phyloP scores from a whole-genome alignment of 2,329 filamentous ascomycete species.

The Sporothrix euskadiensis region DNA sequence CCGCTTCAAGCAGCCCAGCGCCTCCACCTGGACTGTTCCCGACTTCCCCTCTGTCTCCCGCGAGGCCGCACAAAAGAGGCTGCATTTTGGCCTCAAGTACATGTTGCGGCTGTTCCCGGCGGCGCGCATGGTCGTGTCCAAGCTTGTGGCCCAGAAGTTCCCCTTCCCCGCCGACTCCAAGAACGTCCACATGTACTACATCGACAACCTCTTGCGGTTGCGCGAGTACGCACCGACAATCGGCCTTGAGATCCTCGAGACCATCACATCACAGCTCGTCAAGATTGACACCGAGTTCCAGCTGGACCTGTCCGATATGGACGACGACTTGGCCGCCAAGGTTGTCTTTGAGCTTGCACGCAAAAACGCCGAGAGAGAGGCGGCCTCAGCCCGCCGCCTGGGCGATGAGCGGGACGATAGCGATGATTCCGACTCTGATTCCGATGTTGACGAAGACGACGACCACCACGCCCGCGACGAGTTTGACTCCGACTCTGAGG shows the following conservation, averaged over 20 bases:
- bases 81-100: constrained; percentile 74
- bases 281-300: constrained; percentile 96
- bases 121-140: constrained; percentile 68
- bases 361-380: constrained; percentile 10
- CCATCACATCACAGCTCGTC: constrained; percentile 83
- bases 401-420: constrained; percentile 35
- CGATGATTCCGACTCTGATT: constrained; percentile 43
- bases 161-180: constrained; percentile 76
- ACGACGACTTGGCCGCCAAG: constrained; percentile 79
- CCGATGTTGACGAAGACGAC: not conserved
- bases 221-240: constrained; percentile 76
- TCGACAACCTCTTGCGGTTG: constrained; percentile 77
- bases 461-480: constrained; percentile 34
- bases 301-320: constrained; percentile 86
- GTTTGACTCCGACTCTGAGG: constrained; percentile 45
- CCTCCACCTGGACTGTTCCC: constrained; percentile 50
- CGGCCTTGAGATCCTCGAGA: constrained; percentile 74
- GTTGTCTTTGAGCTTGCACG: constrained; percentile 58
- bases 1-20: constrained; percentile 63
- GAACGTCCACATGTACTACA: constrained; percentile 80
- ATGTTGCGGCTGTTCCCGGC: constrained; percentile 80
- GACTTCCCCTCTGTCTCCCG: constrained; percentile 62
- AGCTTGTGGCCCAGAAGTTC: constrained; percentile 67
- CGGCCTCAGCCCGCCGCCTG: not conserved
- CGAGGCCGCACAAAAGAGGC: constrained; percentile 66